A percentile compares a stretch with the other conserved stretches of the same genome.
phyloP scores from a whole-genome alignment of 2,329 filamentous ascomycete species.

The Penicillium sp. region DNA sequence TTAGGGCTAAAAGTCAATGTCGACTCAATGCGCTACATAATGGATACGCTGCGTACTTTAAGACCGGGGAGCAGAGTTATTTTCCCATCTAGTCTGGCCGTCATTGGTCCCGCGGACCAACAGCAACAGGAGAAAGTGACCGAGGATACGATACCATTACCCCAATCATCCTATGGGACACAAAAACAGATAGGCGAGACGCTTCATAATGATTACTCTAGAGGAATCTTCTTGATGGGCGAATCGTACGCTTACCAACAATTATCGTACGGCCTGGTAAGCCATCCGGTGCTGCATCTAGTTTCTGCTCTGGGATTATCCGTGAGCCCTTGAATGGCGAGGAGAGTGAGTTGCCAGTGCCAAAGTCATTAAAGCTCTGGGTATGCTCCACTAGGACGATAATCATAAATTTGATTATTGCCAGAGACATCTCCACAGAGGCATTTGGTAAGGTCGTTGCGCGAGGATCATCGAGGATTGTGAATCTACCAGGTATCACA shows the following conservation, averaged over 20 bases:
- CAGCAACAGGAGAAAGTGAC: background rate
- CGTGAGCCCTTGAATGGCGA: conserved; percentile 5
- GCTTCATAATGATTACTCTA: background rate
- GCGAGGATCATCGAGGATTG: background rate
- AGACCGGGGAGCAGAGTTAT: conserved; percentile 7
- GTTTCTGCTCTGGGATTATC: conserved; percentile 8
- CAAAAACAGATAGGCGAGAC: conserved; percentile 7
- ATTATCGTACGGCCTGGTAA: conserved; percentile 5
- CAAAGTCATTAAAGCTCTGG: conserved; percentile 1
- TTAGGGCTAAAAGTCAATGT: conserved; percentile 4
- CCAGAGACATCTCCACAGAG: background rate
- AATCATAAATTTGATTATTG: conserved; percentile 4
- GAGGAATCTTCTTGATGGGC: background rate
- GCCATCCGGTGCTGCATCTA: conserved; percentile 3
- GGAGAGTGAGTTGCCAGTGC: conserved; percentile 6
- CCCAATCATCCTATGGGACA: conserved; percentile 3
- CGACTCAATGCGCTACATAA: conserved; percentile 6
- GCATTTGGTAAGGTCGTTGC: background rate
- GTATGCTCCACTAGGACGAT: conserved; percentile 5
- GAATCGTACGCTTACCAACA: conserved; percentile 3
- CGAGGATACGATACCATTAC: conserved; percentile 4
- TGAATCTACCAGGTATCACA: conserved; percentile 9
- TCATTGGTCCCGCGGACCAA: background rate
- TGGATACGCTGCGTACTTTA: background rate
- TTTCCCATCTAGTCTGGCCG: conserved; percentile 8